Conservation (phyloP, 2,329 filamentous ascomycete genomes). For the Fusarium compactum region DNA sequence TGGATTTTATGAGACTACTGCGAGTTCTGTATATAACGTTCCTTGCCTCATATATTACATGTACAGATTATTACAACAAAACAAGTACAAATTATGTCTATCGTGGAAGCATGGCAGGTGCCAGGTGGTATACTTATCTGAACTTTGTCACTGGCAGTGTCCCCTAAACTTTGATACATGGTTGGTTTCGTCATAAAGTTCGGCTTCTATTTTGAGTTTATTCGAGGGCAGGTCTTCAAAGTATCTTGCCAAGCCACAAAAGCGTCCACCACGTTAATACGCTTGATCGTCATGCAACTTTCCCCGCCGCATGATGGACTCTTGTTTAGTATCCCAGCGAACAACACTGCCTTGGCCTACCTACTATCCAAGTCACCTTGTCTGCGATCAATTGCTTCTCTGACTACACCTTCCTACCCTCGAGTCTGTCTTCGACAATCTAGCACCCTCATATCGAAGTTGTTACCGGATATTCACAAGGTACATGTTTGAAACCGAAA, state of each 20-base stretch:
- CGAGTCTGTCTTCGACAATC: background rate
- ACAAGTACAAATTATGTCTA: background rate
- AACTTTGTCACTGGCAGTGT: background rate
- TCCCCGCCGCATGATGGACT: background rate
- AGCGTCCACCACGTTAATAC: background rate
- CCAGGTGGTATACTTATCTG: background rate
- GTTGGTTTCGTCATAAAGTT: accelerated
- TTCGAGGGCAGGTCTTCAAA: background rate
- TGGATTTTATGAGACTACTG: background rate
- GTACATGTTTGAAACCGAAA: background rate
- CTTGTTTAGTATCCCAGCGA: background rate
- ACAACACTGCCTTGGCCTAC: background rate
- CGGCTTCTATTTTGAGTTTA: background rate
- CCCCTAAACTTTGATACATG: background rate
- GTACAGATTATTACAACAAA: background rate
- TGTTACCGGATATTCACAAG: background rate
- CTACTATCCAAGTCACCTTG: background rate
- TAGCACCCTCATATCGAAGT: background rate
- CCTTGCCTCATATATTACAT: background rate
- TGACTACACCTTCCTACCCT: background rate
- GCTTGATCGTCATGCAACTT: background rate
- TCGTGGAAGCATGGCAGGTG: background rate
- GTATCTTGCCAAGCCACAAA: background rate
- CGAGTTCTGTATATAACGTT: background rate
- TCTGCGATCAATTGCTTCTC: background rate